Evolutionary conservation across 805 yeast species (phyloP), one percentile per base, ranked within the genome.

Genomic region (Teunomyces barrocoloradensis): DNA sequence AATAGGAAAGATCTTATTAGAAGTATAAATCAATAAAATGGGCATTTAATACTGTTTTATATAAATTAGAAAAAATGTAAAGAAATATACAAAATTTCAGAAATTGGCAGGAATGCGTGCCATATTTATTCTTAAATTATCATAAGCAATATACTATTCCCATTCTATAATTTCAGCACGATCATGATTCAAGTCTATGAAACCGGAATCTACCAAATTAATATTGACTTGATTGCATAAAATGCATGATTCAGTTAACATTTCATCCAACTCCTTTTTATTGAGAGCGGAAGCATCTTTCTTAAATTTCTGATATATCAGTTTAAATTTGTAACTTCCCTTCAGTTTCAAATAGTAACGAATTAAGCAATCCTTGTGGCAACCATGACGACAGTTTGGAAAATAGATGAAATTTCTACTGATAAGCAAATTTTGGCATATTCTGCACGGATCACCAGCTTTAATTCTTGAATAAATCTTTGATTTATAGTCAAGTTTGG

Each of bases 331-430:
- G 60, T 84, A 84, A 54, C 89, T 89, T 38, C 73, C 70, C 50
- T 82, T 82, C 27, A 85, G 82, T 30, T 73, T 71, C 44, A 85
- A 60, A 29, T 86, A 79, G 33, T 70, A 70, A 47, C 79, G 77
- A 5, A 86, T 79, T n/a, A 89, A 64, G 68, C 99, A 94, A 61
- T 90, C 96, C 44, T 83, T 84, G 61, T 94, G 98, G 67, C 88
- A 87, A 4, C 88, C 81, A 63, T 94, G 99, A 47, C 80, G 85
- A 61, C 99, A 94, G 48, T 69, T 72, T 0, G 97, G 97, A 60
- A 89, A 94, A 4, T 84, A 81, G 45, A 84, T 77, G 55, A 90
- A 90, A 59, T 82, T 86, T 48, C 89, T 78, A 3, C 84, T 79
- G 2, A 89, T 77, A 39, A 92, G 69, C 6, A 94, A 77, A 54